phyloP scores from a whole-genome alignment of 1,284 basidiomycete species.

The Apiotrichum gracile region DNA sequence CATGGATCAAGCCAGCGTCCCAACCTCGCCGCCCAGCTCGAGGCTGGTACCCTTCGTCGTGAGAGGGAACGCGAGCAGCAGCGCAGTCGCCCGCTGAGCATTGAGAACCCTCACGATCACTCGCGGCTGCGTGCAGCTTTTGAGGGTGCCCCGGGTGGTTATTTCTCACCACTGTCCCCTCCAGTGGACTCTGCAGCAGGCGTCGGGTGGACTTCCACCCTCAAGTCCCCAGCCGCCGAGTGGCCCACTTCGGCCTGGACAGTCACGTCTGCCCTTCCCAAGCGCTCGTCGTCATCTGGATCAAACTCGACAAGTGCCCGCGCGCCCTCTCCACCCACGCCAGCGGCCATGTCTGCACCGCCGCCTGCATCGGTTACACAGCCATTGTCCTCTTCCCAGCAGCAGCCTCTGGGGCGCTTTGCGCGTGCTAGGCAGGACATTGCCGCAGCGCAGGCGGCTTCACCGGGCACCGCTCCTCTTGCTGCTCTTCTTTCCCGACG shows the following conservation, averaged over 20 bases:
- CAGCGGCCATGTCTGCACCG: neutral
- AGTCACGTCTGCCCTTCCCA: slow-evolving; percentile 1
- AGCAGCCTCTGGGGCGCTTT: slow-evolving; percentile 28
- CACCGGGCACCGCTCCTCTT: slow-evolving; percentile 11
- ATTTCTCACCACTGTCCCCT: slow-evolving; percentile 12
- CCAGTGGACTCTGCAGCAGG: slow-evolving; percentile 14
- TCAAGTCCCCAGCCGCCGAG: slow-evolving; percentile 1
- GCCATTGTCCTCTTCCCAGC: slow-evolving; percentile 3
- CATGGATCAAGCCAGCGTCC: slow-evolving; percentile 13
- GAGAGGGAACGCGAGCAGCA: slow-evolving; percentile 16
- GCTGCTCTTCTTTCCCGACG: slow-evolving; percentile 19
- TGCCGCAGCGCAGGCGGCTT: slow-evolving; percentile 13
- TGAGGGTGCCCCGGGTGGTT: slow-evolving; percentile 20
- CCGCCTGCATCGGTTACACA: neutral
- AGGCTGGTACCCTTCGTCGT: slow-evolving; percentile 18
- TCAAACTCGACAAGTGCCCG: slow-evolving; percentile 7
- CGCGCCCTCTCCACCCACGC: slow-evolving; percentile 6
- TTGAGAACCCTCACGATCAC: slow-evolving; percentile 16
- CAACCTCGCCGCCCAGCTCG: slow-evolving; percentile 25
- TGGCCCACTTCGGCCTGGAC: slow-evolving; percentile 5
- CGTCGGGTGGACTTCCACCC: slow-evolving; percentile 14
- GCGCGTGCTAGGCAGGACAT: slow-evolving; percentile 29
- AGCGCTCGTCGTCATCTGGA: slow-evolving; percentile 5
- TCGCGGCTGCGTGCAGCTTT: slow-evolving; percentile 23
- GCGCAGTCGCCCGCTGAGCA: slow-evolving; percentile 9